phyloP scores from a whole-genome alignment of 768 basidiomycete genomes.

The Hydnum rufescens region DNA sequence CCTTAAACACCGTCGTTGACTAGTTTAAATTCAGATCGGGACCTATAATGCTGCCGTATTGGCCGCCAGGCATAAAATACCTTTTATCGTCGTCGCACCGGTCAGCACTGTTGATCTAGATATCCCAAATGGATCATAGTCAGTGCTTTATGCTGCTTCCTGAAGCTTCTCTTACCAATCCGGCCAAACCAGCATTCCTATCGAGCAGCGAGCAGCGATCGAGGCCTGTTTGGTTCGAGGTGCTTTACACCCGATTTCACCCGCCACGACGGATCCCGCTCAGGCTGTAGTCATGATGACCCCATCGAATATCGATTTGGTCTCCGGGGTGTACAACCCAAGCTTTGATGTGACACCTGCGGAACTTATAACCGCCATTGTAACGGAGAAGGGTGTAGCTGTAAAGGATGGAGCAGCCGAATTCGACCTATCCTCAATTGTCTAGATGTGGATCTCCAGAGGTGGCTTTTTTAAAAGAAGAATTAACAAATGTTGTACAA shows the following conservation, averaged over 20 bases:
- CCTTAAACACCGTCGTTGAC: background rate
- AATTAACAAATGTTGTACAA: background rate
- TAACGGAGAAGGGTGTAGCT: conserved; percentile 88
- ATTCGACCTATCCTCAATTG: conserved; percentile 48
- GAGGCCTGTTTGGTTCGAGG: conserved; percentile 86
- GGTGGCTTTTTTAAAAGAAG: background rate
- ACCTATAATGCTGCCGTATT: conserved; percentile 94
- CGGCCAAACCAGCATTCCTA: conserved; percentile 42
- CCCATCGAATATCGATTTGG: conserved; percentile 31
- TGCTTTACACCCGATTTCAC: conserved; percentile 36
- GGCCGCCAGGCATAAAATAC: conserved; percentile 68
- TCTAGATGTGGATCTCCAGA: conserved; percentile 15
- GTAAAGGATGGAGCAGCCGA: conserved; percentile 36
- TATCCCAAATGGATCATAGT: conserved; percentile 46
- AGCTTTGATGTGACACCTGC: conserved; percentile 96
- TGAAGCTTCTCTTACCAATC: background rate
- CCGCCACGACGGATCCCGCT: conserved; percentile 23
- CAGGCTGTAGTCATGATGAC: conserved; percentile 75
- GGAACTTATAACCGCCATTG: conserved; percentile 80
- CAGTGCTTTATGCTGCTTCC: conserved; percentile 10
- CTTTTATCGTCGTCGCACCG: conserved; percentile 86
- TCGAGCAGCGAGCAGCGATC: conserved; percentile 73
- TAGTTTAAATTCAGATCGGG: conserved; percentile 34
- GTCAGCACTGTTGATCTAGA: conserved; percentile 81
- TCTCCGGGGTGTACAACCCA: conserved; percentile 61